Base-by-base conservation (phyloP, 2,329 filamentous ascomycete genomes). In the Fusarium subtropicale region DNA sequence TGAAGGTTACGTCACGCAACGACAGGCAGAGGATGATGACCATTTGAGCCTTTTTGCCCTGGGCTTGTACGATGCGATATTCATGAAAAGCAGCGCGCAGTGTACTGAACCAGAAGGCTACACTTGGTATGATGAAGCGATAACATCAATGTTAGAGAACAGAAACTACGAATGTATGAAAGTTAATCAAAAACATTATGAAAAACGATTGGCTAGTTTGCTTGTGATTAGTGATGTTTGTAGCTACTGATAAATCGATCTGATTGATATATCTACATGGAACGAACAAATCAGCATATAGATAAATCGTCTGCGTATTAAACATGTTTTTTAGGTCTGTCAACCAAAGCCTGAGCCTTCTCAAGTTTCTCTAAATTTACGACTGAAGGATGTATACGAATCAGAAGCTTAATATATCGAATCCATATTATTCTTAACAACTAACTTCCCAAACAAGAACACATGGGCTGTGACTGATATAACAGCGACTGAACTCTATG, bases 1-100 rank as follows among this genome's bases (percentile, higher is more conserved):
- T 41, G 42, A 16, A 38, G 44, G 42, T 47, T 38, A 46, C 26
- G 50, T 34, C 22, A 39, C 16, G 15, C 22, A 54, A 46, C 12
- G 26, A 30, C n/a, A 36, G 3, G 22, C 31, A 34, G 30, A 44
- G 54, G 26, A 41, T 24, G 9, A 30, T 15, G 24, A 22, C 7
- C 18, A 22, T n/a, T 45, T n/a, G 16, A 34, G 47, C 28, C n/a
- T 51, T 18, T 15, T 33, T 28, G 24, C 30, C 24, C 16, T 20
- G 42, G 12, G 50, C 18, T n/a, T 69, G 66, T 66, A 66, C 28
- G 51, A 56, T 51, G 20, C 20, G 12, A 30, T 30, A 16, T 28
- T 8, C 22, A 56, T 22, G 28, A 39, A 56, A 28, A 11, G 54
- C 15, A 11, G 18, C 24, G 26, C 15, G 38, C 10, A 34, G 46